Percentiles rank a stretch among this genome's conserved stretches.
Conservation (phyloP, 1,284 basidiomycete species). For the Neotropicomus parvogracilis region DNA sequence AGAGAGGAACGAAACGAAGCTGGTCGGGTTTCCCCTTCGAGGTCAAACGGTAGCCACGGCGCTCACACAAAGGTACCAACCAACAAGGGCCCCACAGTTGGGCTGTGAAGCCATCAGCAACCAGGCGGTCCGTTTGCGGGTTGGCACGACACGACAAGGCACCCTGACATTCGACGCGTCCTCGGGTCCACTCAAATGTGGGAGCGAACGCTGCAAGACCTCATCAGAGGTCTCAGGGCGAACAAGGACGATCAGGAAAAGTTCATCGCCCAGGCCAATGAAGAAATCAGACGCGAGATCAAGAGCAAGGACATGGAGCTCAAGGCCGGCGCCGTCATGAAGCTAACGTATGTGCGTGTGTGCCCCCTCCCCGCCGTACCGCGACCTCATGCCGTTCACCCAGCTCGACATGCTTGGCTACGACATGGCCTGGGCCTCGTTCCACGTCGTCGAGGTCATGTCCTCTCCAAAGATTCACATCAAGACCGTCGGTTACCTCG, state of each 20-base stretch:
- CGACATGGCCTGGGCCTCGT: conserved; percentile 88
- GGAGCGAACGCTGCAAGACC: conserved; percentile 90
- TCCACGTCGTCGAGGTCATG: conserved; percentile 98
- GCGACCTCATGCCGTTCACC: conserved; percentile 13
- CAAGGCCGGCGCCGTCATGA: conserved; percentile 92
- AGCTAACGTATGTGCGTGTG: conserved; percentile 89
- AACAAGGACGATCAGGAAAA: conserved; percentile 81
- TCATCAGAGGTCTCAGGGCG: conserved; percentile 85
- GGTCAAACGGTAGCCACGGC: no score
- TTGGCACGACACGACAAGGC: no score
- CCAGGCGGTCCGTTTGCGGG: no score
- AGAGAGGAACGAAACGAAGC: not conserved
- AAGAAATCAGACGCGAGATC: conserved; percentile 90
- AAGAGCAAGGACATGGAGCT: conserved; percentile 94
- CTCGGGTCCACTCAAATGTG: no score
- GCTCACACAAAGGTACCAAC: no score
- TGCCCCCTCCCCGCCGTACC: conserved; percentile 1
- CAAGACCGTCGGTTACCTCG: conserved; percentile 95
- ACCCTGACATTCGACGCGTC: no score
- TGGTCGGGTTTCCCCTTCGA: not conserved
- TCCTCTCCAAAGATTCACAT: conserved; percentile 87
- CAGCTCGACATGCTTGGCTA: conserved; percentile 93
- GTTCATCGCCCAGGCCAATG: conserved; percentile 77
- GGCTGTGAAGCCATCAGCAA: no score
- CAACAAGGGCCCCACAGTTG: no score